Conservation (phyloP, 2,329 filamentous ascomycete genomes). For the Alternaria ventricosa region DNA sequence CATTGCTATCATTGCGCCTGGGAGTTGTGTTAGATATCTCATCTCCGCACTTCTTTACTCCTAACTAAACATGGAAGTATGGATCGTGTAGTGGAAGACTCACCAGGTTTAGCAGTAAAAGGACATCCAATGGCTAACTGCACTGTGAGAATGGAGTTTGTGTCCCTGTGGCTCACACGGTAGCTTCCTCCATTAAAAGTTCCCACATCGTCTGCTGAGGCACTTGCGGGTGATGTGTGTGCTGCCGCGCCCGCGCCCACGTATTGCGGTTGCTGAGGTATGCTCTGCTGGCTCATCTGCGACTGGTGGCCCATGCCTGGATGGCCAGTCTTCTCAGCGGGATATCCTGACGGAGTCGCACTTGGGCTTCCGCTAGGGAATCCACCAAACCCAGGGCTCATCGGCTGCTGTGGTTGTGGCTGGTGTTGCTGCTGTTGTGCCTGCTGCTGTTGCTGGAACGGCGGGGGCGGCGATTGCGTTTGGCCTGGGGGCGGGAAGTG, state of each 20-base stretch:
- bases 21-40: neutral
- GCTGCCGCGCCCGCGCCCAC: conserved; percentile 22
- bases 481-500: conserved; percentile 39
- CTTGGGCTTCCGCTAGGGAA: conserved; percentile 32
- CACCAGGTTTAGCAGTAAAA: conserved; percentile 77
- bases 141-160: conserved; percentile 86
- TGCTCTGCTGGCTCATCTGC: conserved; percentile 32
- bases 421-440: conserved; percentile 22
- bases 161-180: conserved; percentile 88
- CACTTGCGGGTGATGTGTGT: conserved; percentile 35
- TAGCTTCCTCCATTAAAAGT: conserved; percentile 97
- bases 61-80: neutral
- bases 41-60: no score
- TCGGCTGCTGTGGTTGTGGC: conserved; percentile 20
- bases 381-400: conserved; percentile 38
- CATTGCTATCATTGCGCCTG: conserved; percentile 94
- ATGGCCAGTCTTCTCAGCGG: conserved; percentile 22
- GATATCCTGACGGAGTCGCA: conserved; percentile 19
- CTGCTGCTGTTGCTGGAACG: conserved; percentile 28
- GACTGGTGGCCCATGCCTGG: conserved; percentile 41
- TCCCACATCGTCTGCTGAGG: conserved; percentile 80
- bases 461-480: conserved; percentile 20
- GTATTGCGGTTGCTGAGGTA: conserved; percentile 43
- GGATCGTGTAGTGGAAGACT: neutral
- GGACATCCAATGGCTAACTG: conserved; percentile 91